Percentiles rank a stretch among this genome's conserved stretches.
Conservation (phyloP, 208 protist species). For the Trypanosoma boissoni region DNA sequence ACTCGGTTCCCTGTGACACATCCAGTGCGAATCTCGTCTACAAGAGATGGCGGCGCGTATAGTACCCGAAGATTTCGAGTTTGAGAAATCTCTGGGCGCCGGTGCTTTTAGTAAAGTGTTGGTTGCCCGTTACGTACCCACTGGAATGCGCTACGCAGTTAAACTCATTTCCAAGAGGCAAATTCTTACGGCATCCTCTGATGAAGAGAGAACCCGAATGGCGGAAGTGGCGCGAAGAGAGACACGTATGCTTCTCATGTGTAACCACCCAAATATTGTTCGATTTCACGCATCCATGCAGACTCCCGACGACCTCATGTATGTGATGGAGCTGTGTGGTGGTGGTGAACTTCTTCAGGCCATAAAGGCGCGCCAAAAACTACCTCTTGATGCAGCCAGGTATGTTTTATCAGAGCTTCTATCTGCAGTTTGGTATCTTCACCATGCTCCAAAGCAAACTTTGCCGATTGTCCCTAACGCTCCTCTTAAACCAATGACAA, state of each 20-base stretch:
- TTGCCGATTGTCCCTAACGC: slow-evolving; percentile 27
- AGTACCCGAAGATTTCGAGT: slow-evolving; percentile 73
- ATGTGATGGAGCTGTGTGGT: slow-evolving; percentile 83
- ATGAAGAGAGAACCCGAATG: slow-evolving; percentile 83
- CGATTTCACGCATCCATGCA: slow-evolving; percentile 83
- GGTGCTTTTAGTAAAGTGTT: slow-evolving; percentile 90
- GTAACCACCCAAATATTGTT: slow-evolving; percentile 87
- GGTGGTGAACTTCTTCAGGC: slow-evolving; percentile 80
- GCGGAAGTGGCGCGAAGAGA: slow-evolving; percentile 81
- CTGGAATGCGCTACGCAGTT: slow-evolving; percentile 64
- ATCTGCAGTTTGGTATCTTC: slow-evolving; percentile 94
- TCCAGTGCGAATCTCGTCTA: slow-evolving; percentile 6
- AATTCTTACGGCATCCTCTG: slow-evolving; percentile 82
- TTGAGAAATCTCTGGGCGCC: slow-evolving; percentile 61
- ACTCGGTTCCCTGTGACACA: not conserved
- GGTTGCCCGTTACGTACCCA: slow-evolving; percentile 65
- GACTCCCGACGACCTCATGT: slow-evolving; percentile 78
- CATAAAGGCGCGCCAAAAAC: slow-evolving; percentile 49
- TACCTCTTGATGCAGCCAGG: slow-evolving; percentile 81
- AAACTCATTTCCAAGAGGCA: slow-evolving; percentile 84
- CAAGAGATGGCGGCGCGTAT: slow-evolving; percentile 28
- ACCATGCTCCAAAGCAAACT: slow-evolving; percentile 73
- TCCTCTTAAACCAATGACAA: slow-evolving; percentile 43
- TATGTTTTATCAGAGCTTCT: slow-evolving; percentile 92
- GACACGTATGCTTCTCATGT: slow-evolving; percentile 82